Percentiles rank a stretch among this genome's conserved stretches.
Evolutionary conservation across 2,329 filamentous ascomycete genomes (phyloP).

Genomic region (Cadophora luteo-olivacea): DNA sequence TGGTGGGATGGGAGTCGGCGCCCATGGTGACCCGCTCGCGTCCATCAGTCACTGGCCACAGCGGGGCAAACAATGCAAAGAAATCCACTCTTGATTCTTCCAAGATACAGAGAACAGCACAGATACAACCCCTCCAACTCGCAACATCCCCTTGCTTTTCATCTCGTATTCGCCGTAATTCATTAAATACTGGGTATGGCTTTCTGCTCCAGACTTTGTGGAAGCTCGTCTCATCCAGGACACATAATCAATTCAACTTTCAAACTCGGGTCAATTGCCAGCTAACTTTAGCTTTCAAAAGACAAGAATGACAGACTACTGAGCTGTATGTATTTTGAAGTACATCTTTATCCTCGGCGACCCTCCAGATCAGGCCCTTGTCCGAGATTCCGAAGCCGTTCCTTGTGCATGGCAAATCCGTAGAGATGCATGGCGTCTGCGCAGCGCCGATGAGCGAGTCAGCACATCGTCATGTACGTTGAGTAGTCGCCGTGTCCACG

Average conservation of each 20-base stretch:
- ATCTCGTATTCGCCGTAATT: neutral
- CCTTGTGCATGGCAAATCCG: neutral
- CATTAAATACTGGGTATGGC: neutral
- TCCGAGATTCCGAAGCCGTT: constrained; percentile 6
- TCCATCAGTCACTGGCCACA: neutral
- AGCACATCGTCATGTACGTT: constrained; percentile 5
- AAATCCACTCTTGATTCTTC: constrained; percentile 8
- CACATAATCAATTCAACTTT: neutral
- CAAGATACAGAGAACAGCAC: neutral
- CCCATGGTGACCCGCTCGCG: constrained; percentile 15
- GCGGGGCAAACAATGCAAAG: constrained; percentile 3
- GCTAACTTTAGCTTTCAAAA: constrained; percentile 13
- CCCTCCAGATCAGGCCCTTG: neutral
- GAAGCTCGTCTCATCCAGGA: neutral
- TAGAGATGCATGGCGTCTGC: constrained; percentile 17
- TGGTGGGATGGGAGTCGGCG: neutral
- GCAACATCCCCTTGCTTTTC: neutral
- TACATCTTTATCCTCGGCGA: neutral
- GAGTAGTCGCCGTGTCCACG: neutral
- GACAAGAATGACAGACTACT: neutral
- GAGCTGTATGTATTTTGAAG: neutral
- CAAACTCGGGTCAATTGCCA: neutral
- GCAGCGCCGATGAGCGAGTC: constrained; percentile 14
- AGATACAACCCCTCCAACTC: neutral
- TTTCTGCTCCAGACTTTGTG: neutral